Percentiles rank a stretch among this genome's conserved stretches.
Conservation (phyloP, 805 yeast species). For the Ogataea trehalophila region DNA sequence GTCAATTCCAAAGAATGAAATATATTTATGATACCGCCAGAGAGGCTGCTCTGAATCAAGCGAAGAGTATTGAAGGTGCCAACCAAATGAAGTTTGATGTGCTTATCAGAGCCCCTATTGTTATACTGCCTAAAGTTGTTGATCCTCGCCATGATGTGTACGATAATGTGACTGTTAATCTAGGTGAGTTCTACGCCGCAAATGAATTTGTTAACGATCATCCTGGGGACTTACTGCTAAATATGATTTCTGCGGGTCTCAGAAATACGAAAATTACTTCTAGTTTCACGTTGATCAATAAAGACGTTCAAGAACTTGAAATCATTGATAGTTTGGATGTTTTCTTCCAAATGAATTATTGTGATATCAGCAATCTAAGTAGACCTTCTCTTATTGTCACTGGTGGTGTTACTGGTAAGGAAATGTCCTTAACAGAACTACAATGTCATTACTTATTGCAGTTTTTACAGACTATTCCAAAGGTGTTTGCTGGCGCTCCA, state of each 20-base stretch:
- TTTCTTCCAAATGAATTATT: constrained; percentile 52
- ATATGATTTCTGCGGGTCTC: constrained; percentile 63
- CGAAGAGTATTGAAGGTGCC: constrained; percentile 51
- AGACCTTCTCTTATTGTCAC: constrained; percentile 46
- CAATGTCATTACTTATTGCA: constrained; percentile 58
- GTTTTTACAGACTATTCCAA: constrained; percentile 50
- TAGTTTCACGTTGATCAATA: constrained; percentile 43
- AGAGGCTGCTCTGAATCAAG: constrained; percentile 82
- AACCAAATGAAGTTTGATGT: constrained; percentile 67
- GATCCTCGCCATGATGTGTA: constrained; percentile 37
- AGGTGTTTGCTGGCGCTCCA: constrained; percentile 43
- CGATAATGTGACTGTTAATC: constrained; percentile 63
- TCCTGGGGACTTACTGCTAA: constrained; percentile 31
- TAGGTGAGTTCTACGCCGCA: constrained; percentile 76
- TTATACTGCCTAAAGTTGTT: constrained; percentile 65
- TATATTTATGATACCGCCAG: constrained; percentile 85
- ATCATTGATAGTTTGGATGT: constrained; percentile 65
- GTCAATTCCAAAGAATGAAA: constrained; percentile 80
- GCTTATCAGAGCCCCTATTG: constrained; percentile 71
- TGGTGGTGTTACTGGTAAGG: constrained; percentile 61
- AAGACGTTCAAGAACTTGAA: constrained; percentile 47
- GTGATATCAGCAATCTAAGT: constrained; percentile 33
- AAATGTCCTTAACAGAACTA: constrained; percentile 63
- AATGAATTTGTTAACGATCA: constrained; percentile 47
- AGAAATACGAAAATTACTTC: constrained; percentile 70